Evolutionary conservation across 1,284 basidiomycete species (phyloP), one percentile per base, ranked within the genome.

Genomic region (Rhodotorula sp.): DNA sequence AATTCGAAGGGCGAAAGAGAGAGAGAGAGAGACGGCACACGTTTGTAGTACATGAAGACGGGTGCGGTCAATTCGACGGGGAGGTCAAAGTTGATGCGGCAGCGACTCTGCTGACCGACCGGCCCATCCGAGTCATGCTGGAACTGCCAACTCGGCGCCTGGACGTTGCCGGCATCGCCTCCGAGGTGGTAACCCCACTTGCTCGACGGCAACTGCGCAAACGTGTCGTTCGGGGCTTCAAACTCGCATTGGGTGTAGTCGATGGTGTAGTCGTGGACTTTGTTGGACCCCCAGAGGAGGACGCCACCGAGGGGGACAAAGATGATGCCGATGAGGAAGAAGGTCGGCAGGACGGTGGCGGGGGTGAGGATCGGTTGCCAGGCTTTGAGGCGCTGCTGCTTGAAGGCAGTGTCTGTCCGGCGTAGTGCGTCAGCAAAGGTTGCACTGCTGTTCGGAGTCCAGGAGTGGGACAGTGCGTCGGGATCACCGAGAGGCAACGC

Each of bases 361-460:
- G 96, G 96, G 0, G 95, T 98, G 55, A 99, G 86, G 80, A 99
- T 97, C 26, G 96, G 96, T 85, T 99, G 96, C 96, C 96, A 99
- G 78, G 96, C 96, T 55, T 62, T 98, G 79, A 99, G 87, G 68
- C 96, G 91, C 82, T 99, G 96, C 82, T 99, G 96, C 84, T 97
- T 98, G 87, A 98, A 97, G 57, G 95, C 95, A 63, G 95, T 99
- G 83, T 98, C 93, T 87, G 78, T 56, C 18, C 3, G 24, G 2
- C 12, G n/a, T 33, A 42, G 8, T 12, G 14, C 2, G 15, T 8
- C 10, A 24, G 22, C 5, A 14, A 20, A n/a, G n/a, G n/a, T n/a
- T n/a, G n/a, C n/a, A n/a, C n/a, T n/a, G n/a, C n/a, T 7, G 14
- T 24, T 56, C 30, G 55, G 46, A 8, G 48, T 54, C n/a, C 1